Percentiles rank a stretch among this genome's conserved stretches.
Evolutionary conservation across 805 yeast species (phyloP).

Genomic region (Wickerhamiella alocasiicola): DNA sequence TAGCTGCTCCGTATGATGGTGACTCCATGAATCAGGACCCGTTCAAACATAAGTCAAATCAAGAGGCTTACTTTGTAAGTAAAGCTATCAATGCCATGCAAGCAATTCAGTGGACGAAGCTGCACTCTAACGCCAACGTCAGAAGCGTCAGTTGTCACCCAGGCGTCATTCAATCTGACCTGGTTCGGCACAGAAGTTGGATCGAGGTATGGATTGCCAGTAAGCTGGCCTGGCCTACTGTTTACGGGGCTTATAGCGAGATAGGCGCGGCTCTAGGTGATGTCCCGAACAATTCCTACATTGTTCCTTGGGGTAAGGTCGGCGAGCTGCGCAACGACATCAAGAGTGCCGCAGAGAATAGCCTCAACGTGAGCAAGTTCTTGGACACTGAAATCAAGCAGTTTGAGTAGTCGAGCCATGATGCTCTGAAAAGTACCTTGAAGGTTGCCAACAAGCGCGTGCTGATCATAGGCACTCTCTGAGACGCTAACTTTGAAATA

Average conservation of each 20-base stretch:
- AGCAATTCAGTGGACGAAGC: conserved; percentile 28
- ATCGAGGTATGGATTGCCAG: conserved; percentile 4
- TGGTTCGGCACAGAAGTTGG: conserved; percentile 22
- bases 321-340: conserved; percentile 32
- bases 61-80: conserved; percentile 30
- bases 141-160: conserved; percentile 33
- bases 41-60: conserved; percentile 15
- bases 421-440: too few relatives aligned
- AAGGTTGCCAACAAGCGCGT: too few relatives aligned
- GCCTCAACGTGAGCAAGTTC: conserved; percentile 18
- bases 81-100: conserved; percentile 33
- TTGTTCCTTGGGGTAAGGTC: conserved; percentile 34
- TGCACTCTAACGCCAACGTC: conserved; percentile 27
- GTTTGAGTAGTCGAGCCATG: too few relatives aligned
- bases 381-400: too few relatives aligned
- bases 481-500: too few relatives aligned
- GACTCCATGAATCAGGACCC: conserved; percentile 30
- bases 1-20: conserved; percentile 22
- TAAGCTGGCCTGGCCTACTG: conserved; percentile 18
- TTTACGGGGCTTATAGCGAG: conserved; percentile 36
- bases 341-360: conserved; percentile 22
- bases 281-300: conserved; percentile 26
- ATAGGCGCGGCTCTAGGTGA: conserved; percentile 32
- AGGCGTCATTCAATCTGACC: conserved; percentile 30
- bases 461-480: too few relatives aligned